phyloP scores from a whole-genome alignment of 2,329 filamentous ascomycete species.

The Dactylellina sp. region DNA sequence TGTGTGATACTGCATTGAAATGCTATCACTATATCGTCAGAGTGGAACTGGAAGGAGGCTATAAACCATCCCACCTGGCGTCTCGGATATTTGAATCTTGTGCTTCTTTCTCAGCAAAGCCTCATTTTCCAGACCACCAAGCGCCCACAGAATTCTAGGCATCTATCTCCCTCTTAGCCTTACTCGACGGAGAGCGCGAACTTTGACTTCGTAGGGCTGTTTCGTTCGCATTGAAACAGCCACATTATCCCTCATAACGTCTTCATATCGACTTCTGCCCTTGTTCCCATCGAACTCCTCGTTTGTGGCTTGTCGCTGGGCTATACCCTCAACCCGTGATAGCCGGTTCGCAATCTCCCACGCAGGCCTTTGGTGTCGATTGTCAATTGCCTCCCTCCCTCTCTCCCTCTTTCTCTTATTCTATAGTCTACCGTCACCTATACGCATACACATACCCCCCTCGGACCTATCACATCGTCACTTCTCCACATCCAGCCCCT shows the following conservation, averaged over 20 bases:
- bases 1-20: too few species aligned
- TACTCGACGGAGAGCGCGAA: slow-evolving; percentile 43
- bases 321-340: slow-evolving; percentile 53
- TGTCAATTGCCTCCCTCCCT: slow-evolving; percentile 15
- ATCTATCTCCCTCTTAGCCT: slow-evolving; percentile 51
- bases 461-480: slow-evolving; percentile 23
- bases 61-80: slow-evolving; percentile 44
- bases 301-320: slow-evolving; percentile 54
- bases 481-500: slow-evolving; percentile 37
- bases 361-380: slow-evolving; percentile 16
- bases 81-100: slow-evolving; percentile 11
- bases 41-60: slow-evolving; percentile 32
- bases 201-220: slow-evolving; percentile 52
- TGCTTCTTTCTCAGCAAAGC: slow-evolving; percentile 51
- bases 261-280: too few species aligned
- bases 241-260: slow-evolving; percentile 37
- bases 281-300: too few species aligned
- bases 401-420: too few species aligned
- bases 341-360: slow-evolving; percentile 38
- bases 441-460: slow-evolving; percentile 17
- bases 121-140: slow-evolving; percentile 41
- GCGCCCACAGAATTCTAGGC: slow-evolving; percentile 46
- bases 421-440: too few species aligned
- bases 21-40: slow-evolving; percentile 3
- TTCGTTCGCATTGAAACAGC: slow-evolving; percentile 37